These are phyloP conservation scores for Noccaea bulbosa DNA, from an alignment of 345 rosid genomes.

Conservation along the genomic window DNA sequence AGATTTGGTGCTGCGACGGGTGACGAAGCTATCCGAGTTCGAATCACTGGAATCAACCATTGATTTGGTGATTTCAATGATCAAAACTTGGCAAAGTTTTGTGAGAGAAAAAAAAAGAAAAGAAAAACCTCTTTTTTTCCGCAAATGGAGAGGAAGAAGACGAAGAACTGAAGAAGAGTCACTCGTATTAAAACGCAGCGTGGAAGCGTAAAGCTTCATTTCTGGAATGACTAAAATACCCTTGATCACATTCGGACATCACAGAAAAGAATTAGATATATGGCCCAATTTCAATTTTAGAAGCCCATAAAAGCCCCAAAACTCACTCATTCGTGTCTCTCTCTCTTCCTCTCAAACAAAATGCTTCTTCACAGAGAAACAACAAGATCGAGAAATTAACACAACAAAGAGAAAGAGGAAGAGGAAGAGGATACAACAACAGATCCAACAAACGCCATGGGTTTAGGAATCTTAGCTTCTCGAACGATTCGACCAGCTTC, in stretches of 20 bases:
- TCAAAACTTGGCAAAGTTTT: background rate
- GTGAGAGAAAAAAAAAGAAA: background rate
- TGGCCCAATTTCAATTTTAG: background rate
- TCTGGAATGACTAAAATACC: background rate
- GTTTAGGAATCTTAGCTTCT: conserved; percentile 75
- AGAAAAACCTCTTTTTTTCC: background rate
- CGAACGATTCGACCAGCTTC: conserved; percentile 58
- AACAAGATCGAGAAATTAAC: conserved; percentile 32
- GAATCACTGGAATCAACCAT: background rate
- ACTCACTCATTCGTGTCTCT: conserved; percentile 22
- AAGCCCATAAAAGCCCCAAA: conserved; percentile 30
- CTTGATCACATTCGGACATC: background rate
- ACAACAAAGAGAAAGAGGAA: conserved; percentile 14
- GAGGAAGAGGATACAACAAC: conserved; percentile 27
- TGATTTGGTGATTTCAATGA: background rate
- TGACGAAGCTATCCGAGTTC: background rate
- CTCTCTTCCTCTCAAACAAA: background rate
- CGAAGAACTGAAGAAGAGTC: background rate
- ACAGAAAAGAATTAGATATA: background rate
- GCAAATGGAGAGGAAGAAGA: background rate
- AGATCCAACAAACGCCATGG: conserved; percentile 58
- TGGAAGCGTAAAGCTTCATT: background rate
- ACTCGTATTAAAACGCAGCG: too few relatives aligned
- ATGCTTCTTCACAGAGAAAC: conserved; percentile 7
- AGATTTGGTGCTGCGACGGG: background rate